Conservation (phyloP, 2,329 filamentous ascomycete species). For the Aspergillus ibericus region DNA sequence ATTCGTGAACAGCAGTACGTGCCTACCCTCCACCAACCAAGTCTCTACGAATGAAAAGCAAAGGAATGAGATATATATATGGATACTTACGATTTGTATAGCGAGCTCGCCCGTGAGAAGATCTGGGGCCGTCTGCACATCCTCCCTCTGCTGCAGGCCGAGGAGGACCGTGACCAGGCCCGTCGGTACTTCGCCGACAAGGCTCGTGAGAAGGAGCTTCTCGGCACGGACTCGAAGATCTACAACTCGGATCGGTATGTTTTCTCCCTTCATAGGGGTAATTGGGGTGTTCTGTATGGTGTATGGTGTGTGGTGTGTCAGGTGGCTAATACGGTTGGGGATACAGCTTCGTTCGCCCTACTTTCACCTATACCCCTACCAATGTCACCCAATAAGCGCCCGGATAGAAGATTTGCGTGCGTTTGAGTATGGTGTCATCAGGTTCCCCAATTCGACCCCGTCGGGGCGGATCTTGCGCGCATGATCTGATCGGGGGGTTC, state of each 20-base stretch:
- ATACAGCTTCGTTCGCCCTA: conserved; percentile 75
- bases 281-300: neutral
- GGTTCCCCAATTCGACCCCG: conserved; percentile 7
- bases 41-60: neutral
- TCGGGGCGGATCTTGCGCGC: conserved; percentile 3
- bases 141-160: conserved; percentile 89
- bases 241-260: conserved; percentile 86
- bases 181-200: conserved; percentile 82
- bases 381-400: conserved; percentile 57
- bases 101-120: conserved; percentile 93
- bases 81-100: conserved; percentile 40
- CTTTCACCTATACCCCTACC: conserved; percentile 71
- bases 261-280: neutral
- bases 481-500: neutral
- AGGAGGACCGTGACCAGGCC: conserved; percentile 94
- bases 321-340: conserved; percentile 9
- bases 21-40: no score
- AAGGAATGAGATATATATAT: neutral
- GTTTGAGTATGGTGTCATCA: conserved; percentile 4
- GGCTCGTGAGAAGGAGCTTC: conserved; percentile 83
- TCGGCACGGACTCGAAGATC: conserved; percentile 79
- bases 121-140: conserved; percentile 97
- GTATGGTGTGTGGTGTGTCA: neutral
- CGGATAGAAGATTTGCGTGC: conserved; percentile 10
- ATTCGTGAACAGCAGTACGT: conserved; percentile 88